These are phyloP conservation scores for Aegilops umbellulata DNA, from an alignment of 176 grass and related monocot genomes.

Conservation along the genomic window DNA sequence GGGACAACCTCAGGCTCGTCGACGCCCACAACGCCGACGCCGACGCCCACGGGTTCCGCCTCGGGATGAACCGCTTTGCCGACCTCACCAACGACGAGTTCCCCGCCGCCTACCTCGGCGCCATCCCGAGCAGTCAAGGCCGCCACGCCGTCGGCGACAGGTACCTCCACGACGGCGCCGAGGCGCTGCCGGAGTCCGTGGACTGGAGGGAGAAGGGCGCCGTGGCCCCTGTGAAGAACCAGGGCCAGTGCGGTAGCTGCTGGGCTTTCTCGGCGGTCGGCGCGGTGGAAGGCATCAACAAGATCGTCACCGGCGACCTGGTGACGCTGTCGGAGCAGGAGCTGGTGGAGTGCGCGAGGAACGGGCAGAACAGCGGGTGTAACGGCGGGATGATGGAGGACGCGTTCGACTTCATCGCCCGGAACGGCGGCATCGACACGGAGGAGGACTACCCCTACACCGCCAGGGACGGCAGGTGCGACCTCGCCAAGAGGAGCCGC, in stretches of 20 bases:
- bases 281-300: not conserved
- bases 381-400: not conserved
- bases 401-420: not conserved
- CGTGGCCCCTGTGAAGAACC: not conserved
- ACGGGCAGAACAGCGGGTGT: not conserved
- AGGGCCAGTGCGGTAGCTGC: not conserved
- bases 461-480: not conserved
- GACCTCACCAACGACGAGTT: slow-evolving; percentile 80
- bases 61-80: slow-evolving; percentile 75
- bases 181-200: not conserved
- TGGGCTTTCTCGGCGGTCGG: not conserved
- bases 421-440: not conserved
- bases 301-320: not conserved
- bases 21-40: not conserved
- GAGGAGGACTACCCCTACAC: not conserved
- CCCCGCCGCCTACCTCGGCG: slow-evolving; percentile 47
- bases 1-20: not conserved
- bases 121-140: not conserved
- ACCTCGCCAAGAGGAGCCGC: not conserved
- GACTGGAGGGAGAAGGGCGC: not conserved
- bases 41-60: not conserved
- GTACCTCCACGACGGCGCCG: not conserved
- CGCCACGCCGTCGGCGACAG: not conserved
- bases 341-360: not conserved
- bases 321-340: not conserved